Percentiles rank a stretch among this genome's conserved stretches.
phyloP scores from a whole-genome alignment of 1,139 yeast genomes.

The Zygosaccharomyces pseudobailii region DNA sequence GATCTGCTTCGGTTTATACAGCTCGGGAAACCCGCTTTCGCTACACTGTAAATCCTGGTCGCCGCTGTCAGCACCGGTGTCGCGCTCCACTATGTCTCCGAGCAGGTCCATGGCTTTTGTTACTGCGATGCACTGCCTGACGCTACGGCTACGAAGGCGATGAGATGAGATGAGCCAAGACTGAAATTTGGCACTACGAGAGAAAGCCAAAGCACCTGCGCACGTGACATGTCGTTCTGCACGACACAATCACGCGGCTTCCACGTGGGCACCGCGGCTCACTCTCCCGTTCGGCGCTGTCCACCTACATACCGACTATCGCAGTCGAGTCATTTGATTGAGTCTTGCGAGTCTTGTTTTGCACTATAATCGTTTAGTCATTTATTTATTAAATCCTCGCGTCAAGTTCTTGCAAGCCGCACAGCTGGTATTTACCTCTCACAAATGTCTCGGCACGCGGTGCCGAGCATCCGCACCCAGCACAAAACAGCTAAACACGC shows the following conservation, averaged over 20 bases:
- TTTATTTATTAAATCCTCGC: not conserved
- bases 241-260: no score
- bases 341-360: no score
- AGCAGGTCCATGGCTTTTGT: conserved; percentile 52
- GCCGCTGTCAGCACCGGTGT: conserved; percentile 35
- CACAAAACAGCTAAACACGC: not conserved
- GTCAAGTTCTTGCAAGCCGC: not conserved
- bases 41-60: conserved; percentile 33
- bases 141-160: not conserved
- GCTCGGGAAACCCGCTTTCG: conserved; percentile 43
- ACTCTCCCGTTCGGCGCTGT: no score
- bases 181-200: no score
- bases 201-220: no score
- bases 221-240: no score
- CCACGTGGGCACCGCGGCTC: no score
- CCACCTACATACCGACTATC: no score
- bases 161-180: not conserved
- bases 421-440: not conserved
- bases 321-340: no score
- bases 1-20: conserved; percentile 36
- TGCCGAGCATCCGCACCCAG: not conserved
- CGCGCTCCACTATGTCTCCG: conserved; percentile 74
- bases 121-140: not conserved
- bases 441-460: not conserved
- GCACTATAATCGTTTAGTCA: not conserved